Evolutionary conservation across 495 filamentous ascomycete genomes (phyloP).

Genomic region (Daldinia loculata): DNA sequence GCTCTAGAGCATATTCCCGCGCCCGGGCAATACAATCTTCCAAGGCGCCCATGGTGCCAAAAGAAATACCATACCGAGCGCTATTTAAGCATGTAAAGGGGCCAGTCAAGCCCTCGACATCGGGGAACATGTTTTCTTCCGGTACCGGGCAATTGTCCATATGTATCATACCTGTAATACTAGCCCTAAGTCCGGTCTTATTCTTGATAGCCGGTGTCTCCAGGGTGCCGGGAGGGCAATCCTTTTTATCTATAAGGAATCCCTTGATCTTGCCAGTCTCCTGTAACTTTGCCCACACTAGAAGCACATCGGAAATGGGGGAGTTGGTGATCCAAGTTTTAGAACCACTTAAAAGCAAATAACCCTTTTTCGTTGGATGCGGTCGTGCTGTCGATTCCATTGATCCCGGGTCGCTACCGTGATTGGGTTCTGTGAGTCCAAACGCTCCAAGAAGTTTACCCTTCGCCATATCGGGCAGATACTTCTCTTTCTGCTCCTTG

Average conservation of each 20-base stretch:
- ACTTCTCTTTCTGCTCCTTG: constrained; percentile 87
- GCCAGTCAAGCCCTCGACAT: constrained; percentile 85
- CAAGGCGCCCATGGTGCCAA: constrained; percentile 90
- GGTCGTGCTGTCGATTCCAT: constrained; percentile 91
- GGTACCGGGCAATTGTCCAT: constrained; percentile 90
- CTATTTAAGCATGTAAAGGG: constrained; percentile 95
- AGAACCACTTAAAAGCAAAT: constrained; percentile 79
- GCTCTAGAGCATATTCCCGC: constrained; percentile 85
- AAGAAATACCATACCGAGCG: constrained; percentile 90
- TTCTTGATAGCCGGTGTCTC: constrained; percentile 94
- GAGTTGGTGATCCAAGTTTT: constrained; percentile 99
- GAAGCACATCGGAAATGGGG: constrained; percentile 87
- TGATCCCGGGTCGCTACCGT: constrained; percentile 93
- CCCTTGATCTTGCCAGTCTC: constrained; percentile 94
- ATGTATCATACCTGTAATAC: constrained; percentile 97
- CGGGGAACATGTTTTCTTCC: constrained; percentile 91
- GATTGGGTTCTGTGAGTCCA: constrained; percentile 95
- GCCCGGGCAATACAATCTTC: constrained; percentile 88
- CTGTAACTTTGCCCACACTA: constrained; percentile 95
- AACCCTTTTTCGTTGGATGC: constrained; percentile 88
- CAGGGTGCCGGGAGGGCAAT: constrained; percentile 85
- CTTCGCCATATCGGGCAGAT: constrained; percentile 83
- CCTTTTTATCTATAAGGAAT: constrained; percentile 83
- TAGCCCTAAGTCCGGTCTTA: constrained; percentile 92
- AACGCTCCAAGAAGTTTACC: constrained; percentile 91